phyloP scores from a whole-genome alignment of 805 yeast genomes.

The Tetrapisispora namnaoensis region DNA sequence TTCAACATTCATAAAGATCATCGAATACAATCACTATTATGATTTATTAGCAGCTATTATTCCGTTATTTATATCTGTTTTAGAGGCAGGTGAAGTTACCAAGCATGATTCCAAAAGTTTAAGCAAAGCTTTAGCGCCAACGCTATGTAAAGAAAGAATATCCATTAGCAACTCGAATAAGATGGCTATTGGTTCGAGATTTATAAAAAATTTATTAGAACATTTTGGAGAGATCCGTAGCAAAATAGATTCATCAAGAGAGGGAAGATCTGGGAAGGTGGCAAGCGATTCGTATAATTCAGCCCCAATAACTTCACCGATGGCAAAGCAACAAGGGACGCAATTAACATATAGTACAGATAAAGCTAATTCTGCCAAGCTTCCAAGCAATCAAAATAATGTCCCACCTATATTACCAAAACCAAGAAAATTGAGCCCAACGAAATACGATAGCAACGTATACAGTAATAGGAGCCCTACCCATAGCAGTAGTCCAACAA shows the following conservation, averaged over 20 bases:
- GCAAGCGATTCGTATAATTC: not conserved
- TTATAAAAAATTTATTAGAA: constrained; percentile 42
- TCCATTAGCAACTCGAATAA: constrained; percentile 37
- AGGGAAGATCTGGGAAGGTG: not conserved
- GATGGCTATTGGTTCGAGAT: constrained; percentile 42
- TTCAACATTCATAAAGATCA: constrained; percentile 29
- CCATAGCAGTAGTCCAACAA: constrained; percentile 8
- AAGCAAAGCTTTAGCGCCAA: constrained; percentile 42
- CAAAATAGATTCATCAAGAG: constrained; percentile 7
- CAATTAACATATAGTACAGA: not conserved
- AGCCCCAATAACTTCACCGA: constrained; percentile 4
- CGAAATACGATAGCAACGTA: constrained; percentile 7
- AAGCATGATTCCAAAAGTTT: constrained; percentile 31
- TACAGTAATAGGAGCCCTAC: constrained; percentile 6
- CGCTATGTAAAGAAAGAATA: constrained; percentile 44
- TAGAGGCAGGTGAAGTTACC: constrained; percentile 32
- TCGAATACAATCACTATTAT: constrained; percentile 26
- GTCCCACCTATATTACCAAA: constrained; percentile 18
- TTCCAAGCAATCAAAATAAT: not conserved
- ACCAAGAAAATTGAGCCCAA: constrained; percentile 23
- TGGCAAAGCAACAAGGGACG: not conserved
- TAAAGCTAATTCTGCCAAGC: not conserved
- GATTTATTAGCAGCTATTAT: constrained; percentile 33
- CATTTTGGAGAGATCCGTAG: constrained; percentile 35
- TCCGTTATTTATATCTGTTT: constrained; percentile 37